phyloP scores from a whole-genome alignment of 2,329 filamentous ascomycete genomes.

The Berkeleyomyces rouxiae region DNA sequence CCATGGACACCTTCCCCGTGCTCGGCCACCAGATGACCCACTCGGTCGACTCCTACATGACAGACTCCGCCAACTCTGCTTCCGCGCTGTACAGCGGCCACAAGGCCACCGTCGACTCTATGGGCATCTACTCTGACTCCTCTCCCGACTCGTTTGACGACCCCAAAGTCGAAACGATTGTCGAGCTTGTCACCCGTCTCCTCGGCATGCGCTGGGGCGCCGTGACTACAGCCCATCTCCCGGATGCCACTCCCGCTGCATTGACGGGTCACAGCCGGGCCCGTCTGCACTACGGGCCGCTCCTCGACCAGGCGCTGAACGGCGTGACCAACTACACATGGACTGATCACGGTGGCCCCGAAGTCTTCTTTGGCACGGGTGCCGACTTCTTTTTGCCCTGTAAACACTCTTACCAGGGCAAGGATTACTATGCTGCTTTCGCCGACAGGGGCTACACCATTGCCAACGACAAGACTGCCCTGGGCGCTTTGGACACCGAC shows the following conservation, averaged over 20 bases:
- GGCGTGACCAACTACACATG: slow-evolving; percentile 68
- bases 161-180: slow-evolving; percentile 72
- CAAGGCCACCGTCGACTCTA: slow-evolving; percentile 68
- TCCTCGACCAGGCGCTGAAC: slow-evolving; percentile 62
- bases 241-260: slow-evolving; percentile 69
- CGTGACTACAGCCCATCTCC: slow-evolving; percentile 65
- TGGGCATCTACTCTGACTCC: slow-evolving; percentile 65
- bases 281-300: slow-evolving; percentile 50
- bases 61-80: slow-evolving; percentile 72
- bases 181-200: slow-evolving; percentile 58
- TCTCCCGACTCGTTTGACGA: slow-evolving; percentile 60
- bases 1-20: slow-evolving; percentile 72
- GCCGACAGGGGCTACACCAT: slow-evolving; percentile 55
- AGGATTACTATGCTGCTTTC: slow-evolving; percentile 69
- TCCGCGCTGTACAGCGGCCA: slow-evolving; percentile 69
- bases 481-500: slow-evolving; percentile 38
- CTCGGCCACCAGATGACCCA: slow-evolving; percentile 81
- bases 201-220: slow-evolving; percentile 44
- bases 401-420: slow-evolving; percentile 46
- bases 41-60: slow-evolving; percentile 72
- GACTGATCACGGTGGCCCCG: slow-evolving; percentile 56
- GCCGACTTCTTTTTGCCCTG: slow-evolving; percentile 64
- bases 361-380: slow-evolving; percentile 69
- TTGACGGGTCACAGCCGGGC: slow-evolving; percentile 56
- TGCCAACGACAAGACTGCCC: slow-evolving; percentile 56